These are phyloP conservation scores for Sporothrix humicola DNA, from an alignment of 2,329 filamentous ascomycete genomes.

Conservation along the genomic window DNA sequence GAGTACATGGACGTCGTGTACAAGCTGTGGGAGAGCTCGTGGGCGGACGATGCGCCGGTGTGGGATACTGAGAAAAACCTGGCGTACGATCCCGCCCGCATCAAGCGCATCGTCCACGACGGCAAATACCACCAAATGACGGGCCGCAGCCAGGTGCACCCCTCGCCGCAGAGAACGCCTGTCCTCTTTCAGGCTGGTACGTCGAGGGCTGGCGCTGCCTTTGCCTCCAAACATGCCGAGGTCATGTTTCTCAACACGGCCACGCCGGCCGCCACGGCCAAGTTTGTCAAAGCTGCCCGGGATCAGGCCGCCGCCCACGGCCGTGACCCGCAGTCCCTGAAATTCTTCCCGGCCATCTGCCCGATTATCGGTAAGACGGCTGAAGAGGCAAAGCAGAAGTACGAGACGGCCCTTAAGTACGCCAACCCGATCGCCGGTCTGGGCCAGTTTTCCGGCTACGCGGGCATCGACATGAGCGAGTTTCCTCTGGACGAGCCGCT, in stretches of 20 bases:
- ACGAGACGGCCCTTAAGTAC: conserved; percentile 33
- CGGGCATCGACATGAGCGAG: conserved; percentile 40
- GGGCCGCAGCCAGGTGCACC: conserved; percentile 28
- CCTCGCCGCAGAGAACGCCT: conserved; percentile 35
- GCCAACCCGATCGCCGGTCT: conserved; percentile 37
- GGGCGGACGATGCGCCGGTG: conserved; percentile 27
- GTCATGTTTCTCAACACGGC: conserved; percentile 31
- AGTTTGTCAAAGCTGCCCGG: conserved; percentile 31
- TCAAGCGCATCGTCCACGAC: conserved; percentile 30
- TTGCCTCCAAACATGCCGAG: conserved; percentile 39
- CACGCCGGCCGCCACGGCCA: conserved; percentile 11
- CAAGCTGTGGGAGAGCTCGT: conserved; percentile 35
- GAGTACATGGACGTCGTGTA: conserved; percentile 39
- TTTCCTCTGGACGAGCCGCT: conserved; percentile 40
- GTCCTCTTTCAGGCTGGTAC: conserved; percentile 39
- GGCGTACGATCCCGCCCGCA: conserved; percentile 24
- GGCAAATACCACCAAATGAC: conserved; percentile 33
- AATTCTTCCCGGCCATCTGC: conserved; percentile 38
- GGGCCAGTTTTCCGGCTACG: conserved; percentile 40
- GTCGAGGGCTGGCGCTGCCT: conserved; percentile 36
- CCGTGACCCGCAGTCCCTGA: conserved; percentile 37
- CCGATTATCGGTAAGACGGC: conserved; percentile 38
- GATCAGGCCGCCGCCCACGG: conserved; percentile 32
- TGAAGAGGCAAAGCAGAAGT: conserved; percentile 39
- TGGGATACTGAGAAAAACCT: conserved; percentile 19